These are phyloP conservation scores for Aeminium ludgeri DNA, from an alignment of 495 filamentous ascomycete genomes.

Conservation along the genomic window DNA sequence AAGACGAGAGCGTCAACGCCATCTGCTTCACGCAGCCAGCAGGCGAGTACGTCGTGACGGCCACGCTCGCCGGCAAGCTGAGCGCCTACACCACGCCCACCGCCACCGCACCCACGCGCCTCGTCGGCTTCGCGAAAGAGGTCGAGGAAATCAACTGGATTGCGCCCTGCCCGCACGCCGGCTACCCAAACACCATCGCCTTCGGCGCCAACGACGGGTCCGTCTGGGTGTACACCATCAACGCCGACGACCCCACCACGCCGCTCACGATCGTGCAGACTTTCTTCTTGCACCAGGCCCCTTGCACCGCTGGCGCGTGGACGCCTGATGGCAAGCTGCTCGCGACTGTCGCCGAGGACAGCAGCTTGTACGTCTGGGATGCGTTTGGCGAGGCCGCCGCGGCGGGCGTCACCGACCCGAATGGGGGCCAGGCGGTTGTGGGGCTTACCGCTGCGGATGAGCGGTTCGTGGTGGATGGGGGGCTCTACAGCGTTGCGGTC, in stretches of 20 bases:
- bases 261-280: slow-evolving; percentile 68
- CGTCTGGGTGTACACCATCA: slow-evolving; percentile 85
- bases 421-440: slow-evolving; percentile 50
- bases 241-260: slow-evolving; percentile 40
- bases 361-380: slow-evolving; percentile 82
- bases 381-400: slow-evolving; percentile 71
- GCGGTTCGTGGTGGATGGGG: slow-evolving; percentile 80
- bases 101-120: slow-evolving; percentile 21
- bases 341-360: slow-evolving; percentile 78
- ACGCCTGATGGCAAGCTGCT: slow-evolving; percentile 74
- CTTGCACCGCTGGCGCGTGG: slow-evolving; percentile 86
- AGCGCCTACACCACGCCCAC: slow-evolving; percentile 21
- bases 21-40: slow-evolving; percentile 66
- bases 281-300: slow-evolving; percentile 74
- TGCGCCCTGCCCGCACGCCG: slow-evolving; percentile 48
- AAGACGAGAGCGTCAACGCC: slow-evolving; percentile 79
- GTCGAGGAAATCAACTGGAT: slow-evolving; percentile 94
- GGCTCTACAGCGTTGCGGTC: slow-evolving; percentile 70
- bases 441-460: slow-evolving; percentile 69
- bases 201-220: slow-evolving; percentile 83
- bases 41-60: slow-evolving; percentile 72
- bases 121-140: slow-evolving; percentile 58
- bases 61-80: slow-evolving; percentile 62
- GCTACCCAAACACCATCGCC: slow-evolving; percentile 66
- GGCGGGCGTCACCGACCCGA: slow-evolving; percentile 49